phyloP scores from a whole-genome alignment of 441 rosid genomes.

The Flueggea neowawraea region DNA sequence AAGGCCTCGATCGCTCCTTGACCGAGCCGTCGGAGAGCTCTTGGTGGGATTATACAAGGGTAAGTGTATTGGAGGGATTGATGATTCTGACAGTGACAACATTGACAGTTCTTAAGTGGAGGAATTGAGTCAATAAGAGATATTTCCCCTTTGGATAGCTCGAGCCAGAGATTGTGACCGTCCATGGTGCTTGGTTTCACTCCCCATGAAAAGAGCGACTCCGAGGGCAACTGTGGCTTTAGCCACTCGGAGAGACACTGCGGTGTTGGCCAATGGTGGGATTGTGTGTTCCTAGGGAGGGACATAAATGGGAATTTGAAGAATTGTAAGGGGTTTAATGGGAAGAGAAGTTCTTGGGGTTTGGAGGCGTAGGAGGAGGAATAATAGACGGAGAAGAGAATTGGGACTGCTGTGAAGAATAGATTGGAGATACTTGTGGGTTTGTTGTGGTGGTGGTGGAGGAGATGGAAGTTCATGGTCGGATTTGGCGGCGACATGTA shows the following conservation, averaged over 20 bases:
- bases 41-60: slow-evolving; percentile 72
- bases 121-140: slow-evolving; percentile 69
- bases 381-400: slow-evolving; percentile 24
- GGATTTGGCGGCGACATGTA: too few relatives aligned
- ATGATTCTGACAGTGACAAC: slow-evolving; percentile 59
- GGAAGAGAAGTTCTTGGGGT: slow-evolving; percentile 22
- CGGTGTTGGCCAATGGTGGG: slow-evolving; percentile 52
- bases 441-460: too few relatives aligned
- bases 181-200: slow-evolving; percentile 88
- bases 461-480: too few relatives aligned
- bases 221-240: slow-evolving; percentile 71
- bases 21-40: slow-evolving; percentile 75
- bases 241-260: slow-evolving; percentile 93
- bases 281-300: slow-evolving; percentile 23
- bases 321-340: slow-evolving; percentile 23
- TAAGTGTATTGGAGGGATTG: slow-evolving; percentile 22
- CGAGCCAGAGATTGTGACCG: slow-evolving; percentile 94
- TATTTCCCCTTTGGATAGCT: slow-evolving; percentile 77
- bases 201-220: slow-evolving; percentile 84
- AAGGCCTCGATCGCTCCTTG: slow-evolving; percentile 59
- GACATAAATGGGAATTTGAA: slow-evolving; percentile 48
- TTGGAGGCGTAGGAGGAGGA: slow-evolving; percentile 6
- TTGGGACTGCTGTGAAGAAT: slow-evolving; percentile 43
- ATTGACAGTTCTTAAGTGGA: slow-evolving; percentile 66
- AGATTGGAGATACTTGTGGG: too few relatives aligned